Base-by-base conservation (phyloP, 345 rosid species). In the Lumnitzera littorea region DNA sequence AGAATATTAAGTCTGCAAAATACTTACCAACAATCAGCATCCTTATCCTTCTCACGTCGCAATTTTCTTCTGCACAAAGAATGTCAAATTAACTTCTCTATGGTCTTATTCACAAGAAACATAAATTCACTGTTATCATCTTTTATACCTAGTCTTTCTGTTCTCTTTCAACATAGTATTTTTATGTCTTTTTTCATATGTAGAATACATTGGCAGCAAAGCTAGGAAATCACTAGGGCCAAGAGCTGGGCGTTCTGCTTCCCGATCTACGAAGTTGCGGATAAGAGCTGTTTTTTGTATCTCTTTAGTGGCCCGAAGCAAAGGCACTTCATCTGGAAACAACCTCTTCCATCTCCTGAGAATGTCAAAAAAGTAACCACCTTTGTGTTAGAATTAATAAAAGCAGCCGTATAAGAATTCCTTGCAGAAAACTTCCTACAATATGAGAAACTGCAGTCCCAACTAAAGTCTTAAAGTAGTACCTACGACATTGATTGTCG, bases 211-310 rank as follows among this genome's bases (percentile, higher is more conserved):
- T 58, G 58, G 57, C 12, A 76, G 78, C 55, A 62, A 51, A 16
- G 82, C 72, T 65, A 81, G 53, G 55, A 87, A 82, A 76, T 86
- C 84, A 43, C 65, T 67, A 48, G 82, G 76, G 66, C 79, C 75
- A 55, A 84, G 80, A 51, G 83, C 77, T 50, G 97, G 96, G 25
- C 97, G 90, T 65, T 90, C 95, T 13, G 81, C 68, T 65, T 88
- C 95, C 48, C 92, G 73, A 65, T 94, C 99, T 15, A 94, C 99
- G 72, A 90, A 94, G 78, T 94, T 94, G 55, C 89, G 57, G 49
- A 82, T 78, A 56, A 77, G 66, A 53, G 83, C 80, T 51, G 73
- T 71, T 64, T 67, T 84, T 43, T 70, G 82, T 23, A 74, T 65
- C 68, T 64, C 86, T 60, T 73, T 78, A 61, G 91, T 91, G 50